Conservation (phyloP, 306 rosid species). For the Cucumis sativus region DNA sequence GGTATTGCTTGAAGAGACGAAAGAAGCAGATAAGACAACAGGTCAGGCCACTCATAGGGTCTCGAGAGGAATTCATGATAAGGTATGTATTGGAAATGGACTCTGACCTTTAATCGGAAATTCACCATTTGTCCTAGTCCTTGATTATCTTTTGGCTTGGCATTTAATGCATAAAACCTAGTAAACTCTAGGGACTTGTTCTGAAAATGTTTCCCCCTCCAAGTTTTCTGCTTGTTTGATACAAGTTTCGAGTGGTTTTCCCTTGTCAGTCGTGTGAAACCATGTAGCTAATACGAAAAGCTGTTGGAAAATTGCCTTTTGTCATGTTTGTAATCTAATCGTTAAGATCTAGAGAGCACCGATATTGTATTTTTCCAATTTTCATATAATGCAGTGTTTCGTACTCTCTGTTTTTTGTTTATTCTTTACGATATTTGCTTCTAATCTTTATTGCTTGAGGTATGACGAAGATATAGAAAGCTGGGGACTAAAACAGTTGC, state of each 20-base stretch:
- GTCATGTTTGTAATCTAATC: not conserved
- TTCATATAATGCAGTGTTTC: not conserved
- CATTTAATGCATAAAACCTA: not conserved
- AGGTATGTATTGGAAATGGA: conserved; percentile 29
- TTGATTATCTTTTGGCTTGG: not conserved
- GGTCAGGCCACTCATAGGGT: conserved; percentile 67
- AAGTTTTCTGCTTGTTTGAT: not conserved
- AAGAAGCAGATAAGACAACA: conserved; percentile 71
- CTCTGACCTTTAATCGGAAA: not conserved
- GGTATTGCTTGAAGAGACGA: conserved; percentile 60
- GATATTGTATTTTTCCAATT: not conserved
- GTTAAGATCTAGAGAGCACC: not conserved
- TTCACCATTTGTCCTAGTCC: not conserved
- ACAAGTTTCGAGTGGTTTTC: not conserved
- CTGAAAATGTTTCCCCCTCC: not conserved
- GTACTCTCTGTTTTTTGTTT: not conserved
- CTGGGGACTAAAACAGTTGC: not conserved
- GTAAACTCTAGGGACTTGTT: not conserved
- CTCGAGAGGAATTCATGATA: conserved; percentile 70
- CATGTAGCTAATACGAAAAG: not conserved
- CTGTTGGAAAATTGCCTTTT: not conserved
- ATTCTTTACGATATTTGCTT: not conserved
- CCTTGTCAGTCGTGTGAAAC: not conserved
- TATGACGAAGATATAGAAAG: not conserved
- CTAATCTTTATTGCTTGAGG: not conserved